Evolutionary conservation across 2,329 filamentous ascomycete genomes (phyloP).

Genomic region (Biscogniauxia marginata): DNA sequence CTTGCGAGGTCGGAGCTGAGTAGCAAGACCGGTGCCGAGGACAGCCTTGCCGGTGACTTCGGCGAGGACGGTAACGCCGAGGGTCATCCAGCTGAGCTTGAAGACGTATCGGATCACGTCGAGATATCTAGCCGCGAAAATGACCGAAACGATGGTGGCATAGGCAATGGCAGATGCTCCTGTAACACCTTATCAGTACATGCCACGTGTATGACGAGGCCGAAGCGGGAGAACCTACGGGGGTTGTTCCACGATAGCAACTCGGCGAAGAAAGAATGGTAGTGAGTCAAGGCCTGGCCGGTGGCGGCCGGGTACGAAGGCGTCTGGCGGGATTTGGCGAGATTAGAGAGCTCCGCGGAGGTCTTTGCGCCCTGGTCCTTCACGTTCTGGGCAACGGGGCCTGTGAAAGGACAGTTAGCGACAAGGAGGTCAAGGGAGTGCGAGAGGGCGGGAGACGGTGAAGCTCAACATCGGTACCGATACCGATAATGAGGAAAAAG

Average conservation of each 20-base stretch:
- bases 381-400: constrained; percentile 58
- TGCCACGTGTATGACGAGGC: constrained; percentile 1
- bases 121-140: constrained; percentile 64
- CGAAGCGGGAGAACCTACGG: constrained; percentile 44
- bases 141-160: constrained; percentile 53
- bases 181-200: constrained; percentile 35
- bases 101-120: constrained; percentile 64
- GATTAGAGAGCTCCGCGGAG: constrained; percentile 54
- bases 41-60: constrained; percentile 62
- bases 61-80: constrained; percentile 59
- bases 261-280: constrained; percentile 69
- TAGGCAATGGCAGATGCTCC: constrained; percentile 67
- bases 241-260: constrained; percentile 69
- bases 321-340: constrained; percentile 56
- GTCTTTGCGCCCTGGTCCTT: constrained; percentile 57
- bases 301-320: constrained; percentile 54
- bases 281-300: constrained; percentile 64
- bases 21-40: constrained; percentile 60
- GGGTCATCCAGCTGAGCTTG: constrained; percentile 63
- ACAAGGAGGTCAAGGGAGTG: background rate
- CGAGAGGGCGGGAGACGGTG: constrained; percentile 3
- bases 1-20: constrained; percentile 64
- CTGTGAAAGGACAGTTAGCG: constrained; percentile 36
- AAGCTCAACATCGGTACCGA: background rate
- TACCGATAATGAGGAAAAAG: background rate